Evolutionary conservation across 2,329 filamentous ascomycete species (phyloP), one percentile per base, ranked within the genome.

Genomic region (Penicillium sp.): DNA sequence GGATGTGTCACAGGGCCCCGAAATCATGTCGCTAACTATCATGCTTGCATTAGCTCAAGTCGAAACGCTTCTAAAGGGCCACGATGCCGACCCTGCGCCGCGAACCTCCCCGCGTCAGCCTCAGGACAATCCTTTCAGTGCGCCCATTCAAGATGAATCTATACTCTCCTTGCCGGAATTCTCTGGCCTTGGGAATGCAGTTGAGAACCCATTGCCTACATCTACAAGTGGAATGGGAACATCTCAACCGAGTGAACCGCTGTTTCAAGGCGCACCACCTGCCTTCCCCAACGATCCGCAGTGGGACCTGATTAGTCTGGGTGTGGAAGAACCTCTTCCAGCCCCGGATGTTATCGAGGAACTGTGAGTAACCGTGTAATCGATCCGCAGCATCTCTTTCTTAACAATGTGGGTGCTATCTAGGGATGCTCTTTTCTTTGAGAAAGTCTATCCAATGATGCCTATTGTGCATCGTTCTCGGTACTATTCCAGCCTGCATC

Each of bases 391-490:
- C 11, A n/a, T 24, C 3, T 23, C 14, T 23, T 49, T 44, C 55
- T 63, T 26, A 58, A 58, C 41, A 41, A 42, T 27, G 11, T 27
- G 10, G 26, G 20, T 40, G 28, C 20, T 63, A 89, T 84, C 7
- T 24, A 59, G 57, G 27, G 57, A 94, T 60, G 79, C 87, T 58
- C 82, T 93, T 22, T 98, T 87, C 69, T 97, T 97, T 64, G 83
- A 90, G 46, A 96, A 94, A 67, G 79, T 95, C 8, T 88, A 97
- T 62, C 84, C 86, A 0, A 89, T 88, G 0, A 61, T 87, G 46
- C 89, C 93, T 13, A 87, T 97, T 78, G 86, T 97, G 46, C 91
- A 98, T 66, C 86, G 84, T 59, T 87, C 85, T 50, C 82, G 91
- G 42, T 97, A 93, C 65, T 75, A 93, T 48, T 86, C 89, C 16